Base-by-base conservation (phyloP, 1,139 yeast species). In the Candida freyschussii region DNA sequence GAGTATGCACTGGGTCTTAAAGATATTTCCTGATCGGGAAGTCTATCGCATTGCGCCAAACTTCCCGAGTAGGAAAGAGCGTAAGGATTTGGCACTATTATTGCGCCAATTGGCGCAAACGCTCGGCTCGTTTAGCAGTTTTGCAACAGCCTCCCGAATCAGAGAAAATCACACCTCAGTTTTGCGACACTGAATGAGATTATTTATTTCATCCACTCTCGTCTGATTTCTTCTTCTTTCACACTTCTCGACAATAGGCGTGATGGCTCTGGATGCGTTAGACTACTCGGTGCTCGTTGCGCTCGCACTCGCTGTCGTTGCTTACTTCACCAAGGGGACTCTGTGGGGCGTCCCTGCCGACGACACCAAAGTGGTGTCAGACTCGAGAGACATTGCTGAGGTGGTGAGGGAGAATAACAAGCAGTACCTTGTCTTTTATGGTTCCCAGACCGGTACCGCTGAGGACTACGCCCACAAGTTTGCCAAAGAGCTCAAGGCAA, bases 381-480 rank as follows among this genome's bases (percentile, higher is more conserved):
- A 57, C 23, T 65, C 76, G 29, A 67, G 86, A 52, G 78, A 86
- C 55, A 65, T 93, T 30, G 69, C 78, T 20, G 75, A 77, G 41
- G 75, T 75, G 12, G 63, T 87, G 48, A 65, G 67, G 35, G 65
- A 67, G 29, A 78, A 79, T 50, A 68, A 73, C 43, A 89, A 91
- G 60, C 80, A 83, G 48, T 80, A 84, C 30, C 66, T 83, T 25
- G 78, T 91, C n/a, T 73, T 91, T 45, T 93, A 72, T 56, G 97
- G 96, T 6, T 89, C 98, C 6, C 99, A 91, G 62, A 93, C 99
- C 10, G 99, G 99, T 46, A 91, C 99, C n/a, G 95, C 98, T 30
- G 98, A 91, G 62, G 98, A 91, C 57, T 91, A 87, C 52, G 95
- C 96, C 14, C 74, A 83, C 48, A 84, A 93, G 57, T 77, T 87